Evolutionary conservation across 192 early-diverging fungal genomes (phyloP).

Genomic region (Linnemannia schmuckeri): DNA sequence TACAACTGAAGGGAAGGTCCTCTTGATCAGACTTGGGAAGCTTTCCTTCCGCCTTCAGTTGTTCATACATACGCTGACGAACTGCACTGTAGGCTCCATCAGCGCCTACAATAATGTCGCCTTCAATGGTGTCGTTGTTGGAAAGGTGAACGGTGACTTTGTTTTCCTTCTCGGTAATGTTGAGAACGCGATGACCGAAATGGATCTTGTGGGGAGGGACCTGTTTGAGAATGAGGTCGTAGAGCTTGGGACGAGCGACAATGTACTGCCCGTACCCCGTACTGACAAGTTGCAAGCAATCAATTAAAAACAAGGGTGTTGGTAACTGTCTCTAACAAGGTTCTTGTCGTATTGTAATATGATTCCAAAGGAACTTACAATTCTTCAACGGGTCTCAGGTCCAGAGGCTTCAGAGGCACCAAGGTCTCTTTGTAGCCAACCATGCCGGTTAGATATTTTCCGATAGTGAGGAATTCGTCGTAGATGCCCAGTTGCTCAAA

Average conservation of each 20-base stretch:
- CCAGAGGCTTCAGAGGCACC: not conserved
- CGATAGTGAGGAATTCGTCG: not conserved
- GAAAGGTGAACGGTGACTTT: not conserved
- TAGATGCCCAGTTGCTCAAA: constrained; percentile 2
- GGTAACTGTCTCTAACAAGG: no score
- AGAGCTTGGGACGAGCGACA: not conserved
- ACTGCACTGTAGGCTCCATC: constrained; percentile 13
- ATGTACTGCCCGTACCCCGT: not conserved
- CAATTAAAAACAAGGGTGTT: not conserved
- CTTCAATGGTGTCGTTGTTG: not conserved
- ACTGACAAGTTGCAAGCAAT: not conserved
- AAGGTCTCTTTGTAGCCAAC: not conserved
- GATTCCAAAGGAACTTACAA: not conserved
- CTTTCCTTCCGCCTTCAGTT: not conserved
- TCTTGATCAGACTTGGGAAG: not conserved
- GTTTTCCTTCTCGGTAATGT: not conserved
- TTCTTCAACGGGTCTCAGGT: not conserved
- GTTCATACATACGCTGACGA: constrained; percentile 1
- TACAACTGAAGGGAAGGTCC: not conserved
- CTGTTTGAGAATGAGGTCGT: not conserved
- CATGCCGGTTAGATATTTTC: not conserved
- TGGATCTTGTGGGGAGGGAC: not conserved
- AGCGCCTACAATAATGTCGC: constrained; percentile 8
- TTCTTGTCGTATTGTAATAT: not conserved
- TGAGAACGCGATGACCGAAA: not conserved